Evolutionary conservation across 1,284 basidiomycete genomes (phyloP).

Genomic region (Agaricales sp.): DNA sequence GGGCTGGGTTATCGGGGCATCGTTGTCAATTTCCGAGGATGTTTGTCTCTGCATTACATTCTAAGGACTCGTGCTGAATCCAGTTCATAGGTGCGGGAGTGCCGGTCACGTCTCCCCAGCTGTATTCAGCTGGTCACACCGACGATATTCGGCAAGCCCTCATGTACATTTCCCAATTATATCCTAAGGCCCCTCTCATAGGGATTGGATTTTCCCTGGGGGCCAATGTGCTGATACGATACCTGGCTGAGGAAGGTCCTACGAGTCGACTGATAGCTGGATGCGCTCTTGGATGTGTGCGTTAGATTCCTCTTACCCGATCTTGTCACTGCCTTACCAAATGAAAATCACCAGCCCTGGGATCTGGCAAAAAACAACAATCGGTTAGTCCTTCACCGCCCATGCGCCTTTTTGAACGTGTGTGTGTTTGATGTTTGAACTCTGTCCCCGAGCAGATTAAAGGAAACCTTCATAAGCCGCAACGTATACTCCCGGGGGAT

Average conservation of each 20-base stretch:
- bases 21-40: constrained; percentile 72
- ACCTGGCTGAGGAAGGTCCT: constrained; percentile 62
- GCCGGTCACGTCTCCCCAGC: constrained; percentile 21
- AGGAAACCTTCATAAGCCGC: constrained; percentile 53
- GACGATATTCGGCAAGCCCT: constrained; percentile 62
- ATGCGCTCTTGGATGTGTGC: constrained; percentile 54
- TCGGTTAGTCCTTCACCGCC: constrained; percentile 27
- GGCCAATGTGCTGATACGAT: constrained; percentile 66
- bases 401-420: constrained; percentile 4
- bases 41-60: constrained; percentile 24
- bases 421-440: constrained; percentile 12
- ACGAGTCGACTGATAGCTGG: constrained; percentile 49
- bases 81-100: constrained; percentile 42
- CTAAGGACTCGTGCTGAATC: constrained; percentile 4
- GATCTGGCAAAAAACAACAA: constrained; percentile 52
- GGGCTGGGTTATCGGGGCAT: constrained; percentile 64
- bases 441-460: constrained; percentile 41
- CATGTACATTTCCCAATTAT: constrained; percentile 49
- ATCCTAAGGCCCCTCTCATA: constrained; percentile 57
- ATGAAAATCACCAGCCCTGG: constrained; percentile 50
- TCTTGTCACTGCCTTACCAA: background rate
- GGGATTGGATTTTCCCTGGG: constrained; percentile 78
- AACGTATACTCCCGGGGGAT: constrained; percentile 78
- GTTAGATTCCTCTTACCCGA: constrained; percentile 15
- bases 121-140: constrained; percentile 63